Evolutionary conservation across 192 early-diverging fungal species (phyloP).

Genomic region (Chytriomyces confervae): DNA sequence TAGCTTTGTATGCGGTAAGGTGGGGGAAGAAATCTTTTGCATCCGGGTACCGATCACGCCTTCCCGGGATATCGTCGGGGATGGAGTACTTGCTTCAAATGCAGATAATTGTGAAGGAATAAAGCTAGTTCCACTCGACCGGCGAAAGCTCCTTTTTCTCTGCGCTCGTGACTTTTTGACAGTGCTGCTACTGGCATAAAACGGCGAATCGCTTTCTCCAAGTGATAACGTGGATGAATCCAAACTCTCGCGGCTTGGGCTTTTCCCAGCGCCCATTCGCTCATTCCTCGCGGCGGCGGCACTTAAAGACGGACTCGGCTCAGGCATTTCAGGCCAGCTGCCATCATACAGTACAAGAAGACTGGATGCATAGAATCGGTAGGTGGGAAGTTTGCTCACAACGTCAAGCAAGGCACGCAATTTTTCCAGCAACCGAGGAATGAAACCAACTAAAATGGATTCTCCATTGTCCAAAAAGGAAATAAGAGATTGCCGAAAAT

Average conservation of each 20-base stretch:
- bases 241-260: slow-evolving; percentile 2
- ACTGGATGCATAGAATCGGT: slow-evolving; percentile 90
- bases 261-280: not conserved
- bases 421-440: slow-evolving; percentile 80
- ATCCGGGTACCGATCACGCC: not conserved
- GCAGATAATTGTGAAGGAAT: not conserved
- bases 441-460: slow-evolving; percentile 72
- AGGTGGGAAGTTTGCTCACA: slow-evolving; percentile 76
- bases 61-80: no score
- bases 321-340: slow-evolving; percentile 43
- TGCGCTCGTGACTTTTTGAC: not conserved
- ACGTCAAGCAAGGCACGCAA: slow-evolving; percentile 75
- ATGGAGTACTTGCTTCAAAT: no score
- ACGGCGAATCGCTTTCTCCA: not conserved
- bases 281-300: not conserved
- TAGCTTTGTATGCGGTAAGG: not conserved
- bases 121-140: not conserved
- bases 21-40: not conserved
- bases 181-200: not conserved
- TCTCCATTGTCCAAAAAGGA: slow-evolving; percentile 90
- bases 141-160: not conserved
- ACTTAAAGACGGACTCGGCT: not conserved
- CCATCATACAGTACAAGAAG: slow-evolving; percentile 95
- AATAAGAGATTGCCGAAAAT: slow-evolving; percentile 77
- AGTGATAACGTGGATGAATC: not conserved